These are phyloP conservation scores for Friedmanniomyces endolithicus DNA, from an alignment of 495 filamentous ascomycete genomes.

Conservation along the genomic window DNA sequence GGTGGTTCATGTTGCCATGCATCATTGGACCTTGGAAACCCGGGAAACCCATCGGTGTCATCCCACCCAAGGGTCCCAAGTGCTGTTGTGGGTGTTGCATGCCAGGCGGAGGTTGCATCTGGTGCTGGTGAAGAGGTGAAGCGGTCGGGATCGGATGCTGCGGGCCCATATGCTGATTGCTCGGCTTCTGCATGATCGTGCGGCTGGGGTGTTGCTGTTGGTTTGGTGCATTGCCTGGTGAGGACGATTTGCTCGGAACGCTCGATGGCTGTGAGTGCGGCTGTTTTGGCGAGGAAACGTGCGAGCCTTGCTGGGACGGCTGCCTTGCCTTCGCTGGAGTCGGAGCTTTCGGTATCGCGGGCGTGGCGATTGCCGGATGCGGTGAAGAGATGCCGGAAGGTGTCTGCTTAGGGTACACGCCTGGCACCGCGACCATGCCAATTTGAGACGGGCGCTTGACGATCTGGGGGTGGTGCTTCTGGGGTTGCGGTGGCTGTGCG, in stretches of 20 bases:
- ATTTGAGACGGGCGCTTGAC: conserved; percentile 37
- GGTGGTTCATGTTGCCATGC: conserved; percentile 25
- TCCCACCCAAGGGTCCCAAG: conserved; percentile 35
- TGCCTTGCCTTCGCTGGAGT: conserved; percentile 60
- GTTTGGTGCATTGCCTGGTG: conserved; percentile 43
- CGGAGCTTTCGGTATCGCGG: conserved; percentile 67
- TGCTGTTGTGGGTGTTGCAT: conserved; percentile 36
- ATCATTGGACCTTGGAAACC: conserved; percentile 26
- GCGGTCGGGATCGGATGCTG: conserved; percentile 38
- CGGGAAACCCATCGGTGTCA: conserved; percentile 27
- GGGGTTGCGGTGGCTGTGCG: conserved; percentile 28
- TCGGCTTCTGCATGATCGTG: conserved; percentile 27
- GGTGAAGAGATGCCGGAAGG: conserved; percentile 54
- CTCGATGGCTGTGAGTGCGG: conserved; percentile 36
- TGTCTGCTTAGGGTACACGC: conserved; percentile 39
- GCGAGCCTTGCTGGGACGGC: conserved; percentile 68
- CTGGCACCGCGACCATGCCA: conserved; percentile 40
- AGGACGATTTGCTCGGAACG: conserved; percentile 48
- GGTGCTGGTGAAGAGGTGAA: conserved; percentile 37
- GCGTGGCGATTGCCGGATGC: conserved; percentile 62
- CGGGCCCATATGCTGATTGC: conserved; percentile 19
- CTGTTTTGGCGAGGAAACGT: conserved; percentile 54
- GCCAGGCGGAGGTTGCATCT: conserved; percentile 38
- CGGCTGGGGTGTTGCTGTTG: conserved; percentile 35
- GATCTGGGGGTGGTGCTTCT: conserved; percentile 13